Conservation (phyloP, 352 stramenopile species). For the Ophiocytium majus region DNA sequence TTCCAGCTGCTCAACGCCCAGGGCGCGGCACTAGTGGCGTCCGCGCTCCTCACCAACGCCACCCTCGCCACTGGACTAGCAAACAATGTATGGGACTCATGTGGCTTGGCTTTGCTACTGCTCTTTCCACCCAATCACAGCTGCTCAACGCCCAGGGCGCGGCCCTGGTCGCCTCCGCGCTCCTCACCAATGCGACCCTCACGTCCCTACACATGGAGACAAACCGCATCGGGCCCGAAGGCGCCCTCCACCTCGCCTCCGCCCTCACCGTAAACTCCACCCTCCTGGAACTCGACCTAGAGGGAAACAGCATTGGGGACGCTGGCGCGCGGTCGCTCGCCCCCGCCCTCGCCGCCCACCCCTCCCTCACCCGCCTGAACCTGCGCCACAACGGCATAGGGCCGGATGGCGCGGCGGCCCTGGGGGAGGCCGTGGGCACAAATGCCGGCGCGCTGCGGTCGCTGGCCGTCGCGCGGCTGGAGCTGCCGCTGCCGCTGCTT, state of each 20-base stretch:
- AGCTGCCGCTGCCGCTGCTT: conserved; percentile 41
- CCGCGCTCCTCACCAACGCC: conserved; percentile 47
- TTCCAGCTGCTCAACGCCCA: conserved; percentile 33
- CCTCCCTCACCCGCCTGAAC: conserved; percentile 25
- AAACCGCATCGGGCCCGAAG: conserved; percentile 43
- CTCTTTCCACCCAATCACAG: no score
- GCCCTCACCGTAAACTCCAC: conserved; percentile 38
- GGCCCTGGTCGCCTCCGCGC: conserved; percentile 46
- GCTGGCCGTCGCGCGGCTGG: conserved; percentile 32
- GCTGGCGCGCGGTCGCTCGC: conserved; percentile 32
- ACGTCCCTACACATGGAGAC: conserved; percentile 44
- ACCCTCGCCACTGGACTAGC: no score
- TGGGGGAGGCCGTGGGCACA: conserved; percentile 38
- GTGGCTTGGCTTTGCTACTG: no score
- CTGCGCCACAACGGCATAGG: conserved; percentile 45
- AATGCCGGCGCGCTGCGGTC: conserved; percentile 33
- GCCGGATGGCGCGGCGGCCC: conserved; percentile 29
- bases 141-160: conserved; percentile 40
- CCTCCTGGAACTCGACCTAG: conserved; percentile 30
- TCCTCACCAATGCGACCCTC: conserved; percentile 47
- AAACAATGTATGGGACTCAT: no score
- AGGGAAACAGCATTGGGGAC: conserved; percentile 44
- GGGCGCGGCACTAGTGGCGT: conserved; percentile 44
- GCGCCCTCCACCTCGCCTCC: conserved; percentile 28
- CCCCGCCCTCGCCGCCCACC: conserved; percentile 16